Conservation (phyloP, 306 rosid species). For the Heteromeles arbutifolia region DNA sequence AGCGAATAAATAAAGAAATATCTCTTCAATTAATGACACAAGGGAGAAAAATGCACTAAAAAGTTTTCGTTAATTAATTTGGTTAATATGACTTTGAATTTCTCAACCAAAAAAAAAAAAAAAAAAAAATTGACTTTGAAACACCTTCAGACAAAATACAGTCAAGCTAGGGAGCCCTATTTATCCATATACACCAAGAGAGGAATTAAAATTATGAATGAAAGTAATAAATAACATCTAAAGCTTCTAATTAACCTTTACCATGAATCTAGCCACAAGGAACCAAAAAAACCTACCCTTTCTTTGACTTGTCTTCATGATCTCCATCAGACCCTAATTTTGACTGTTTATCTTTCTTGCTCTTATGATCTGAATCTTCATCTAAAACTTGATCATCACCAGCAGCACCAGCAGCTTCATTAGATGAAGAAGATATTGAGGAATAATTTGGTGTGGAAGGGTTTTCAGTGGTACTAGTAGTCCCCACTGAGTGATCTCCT, state of each 20-base stretch:
- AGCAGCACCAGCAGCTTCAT: conserved; percentile 44
- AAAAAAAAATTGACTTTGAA: no score
- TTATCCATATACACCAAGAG: neutral
- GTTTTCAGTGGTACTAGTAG: conserved; percentile 21
- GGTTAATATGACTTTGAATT: conserved; percentile 8
- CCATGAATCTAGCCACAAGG: neutral
- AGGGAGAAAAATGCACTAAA: neutral
- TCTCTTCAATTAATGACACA: neutral
- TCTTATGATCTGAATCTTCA: conserved; percentile 48
- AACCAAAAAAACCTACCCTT: conserved; percentile 49
- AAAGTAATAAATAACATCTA: neutral
- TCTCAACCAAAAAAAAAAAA: neutral
- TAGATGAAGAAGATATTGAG: conserved; percentile 61
- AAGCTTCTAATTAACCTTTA: neutral
- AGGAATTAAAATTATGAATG: neutral
- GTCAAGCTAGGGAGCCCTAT: conserved; percentile 1
- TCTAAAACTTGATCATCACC: conserved; percentile 5
- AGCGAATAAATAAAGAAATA: neutral
- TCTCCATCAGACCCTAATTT: conserved; percentile 31
- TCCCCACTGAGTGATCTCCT: conserved; percentile 32
- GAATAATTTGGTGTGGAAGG: conserved; percentile 54
- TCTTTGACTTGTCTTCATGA: conserved; percentile 44
- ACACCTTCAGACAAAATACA: neutral
- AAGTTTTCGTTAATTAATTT: neutral
- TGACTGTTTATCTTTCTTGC: conserved; percentile 44